A percentile compares a stretch with the other conserved stretches of the same genome.
Conservation (phyloP, 352 stramenopile species). For the Nothophytophthora sp. region DNA sequence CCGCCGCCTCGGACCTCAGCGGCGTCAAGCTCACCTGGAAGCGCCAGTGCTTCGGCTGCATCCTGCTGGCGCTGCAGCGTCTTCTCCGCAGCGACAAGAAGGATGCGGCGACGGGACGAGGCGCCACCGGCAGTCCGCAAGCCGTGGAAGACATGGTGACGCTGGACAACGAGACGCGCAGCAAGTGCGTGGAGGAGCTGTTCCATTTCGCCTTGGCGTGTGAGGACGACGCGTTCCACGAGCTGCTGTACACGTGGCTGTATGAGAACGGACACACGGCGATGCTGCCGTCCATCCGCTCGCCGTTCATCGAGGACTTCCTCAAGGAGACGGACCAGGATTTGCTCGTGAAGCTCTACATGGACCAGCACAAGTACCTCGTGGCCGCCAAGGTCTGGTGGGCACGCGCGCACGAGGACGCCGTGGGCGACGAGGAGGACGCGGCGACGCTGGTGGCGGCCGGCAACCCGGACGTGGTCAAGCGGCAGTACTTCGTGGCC, state of each 20-base stretch:
- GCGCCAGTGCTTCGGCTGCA: slow-evolving; percentile 74
- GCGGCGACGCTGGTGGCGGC: slow-evolving; percentile 36
- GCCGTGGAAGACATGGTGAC: slow-evolving; percentile 76
- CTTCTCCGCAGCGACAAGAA: slow-evolving; percentile 45
- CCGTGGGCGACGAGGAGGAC: slow-evolving; percentile 44
- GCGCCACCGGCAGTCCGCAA: no score
- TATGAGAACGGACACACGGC: slow-evolving; percentile 69
- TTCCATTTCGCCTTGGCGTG: slow-evolving; percentile 76
- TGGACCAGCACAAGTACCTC: slow-evolving; percentile 87
- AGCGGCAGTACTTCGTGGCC: slow-evolving; percentile 86
- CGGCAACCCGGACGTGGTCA: slow-evolving; percentile 70
- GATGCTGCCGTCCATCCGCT: slow-evolving; percentile 66
- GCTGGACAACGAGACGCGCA: slow-evolving; percentile 66
- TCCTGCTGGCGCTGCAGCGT: slow-evolving; percentile 65
- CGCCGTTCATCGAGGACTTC: slow-evolving; percentile 81
- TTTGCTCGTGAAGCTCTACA: slow-evolving; percentile 85
- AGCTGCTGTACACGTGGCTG: slow-evolving; percentile 82
- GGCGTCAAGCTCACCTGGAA: slow-evolving; percentile 73
- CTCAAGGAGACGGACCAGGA: slow-evolving; percentile 85
- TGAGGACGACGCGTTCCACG: slow-evolving; percentile 74
- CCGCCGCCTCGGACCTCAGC: slow-evolving; percentile 58
- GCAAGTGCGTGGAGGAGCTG: slow-evolving; percentile 68
- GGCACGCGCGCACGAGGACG: slow-evolving; percentile 67
- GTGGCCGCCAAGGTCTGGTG: slow-evolving; percentile 85
- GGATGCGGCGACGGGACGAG: slow-evolving; percentile 14